A percentile compares a stretch with the other conserved stretches of the same genome.
phyloP scores from a whole-genome alignment of 768 basidiomycete genomes.

The Suillus fuscotomentosus region DNA sequence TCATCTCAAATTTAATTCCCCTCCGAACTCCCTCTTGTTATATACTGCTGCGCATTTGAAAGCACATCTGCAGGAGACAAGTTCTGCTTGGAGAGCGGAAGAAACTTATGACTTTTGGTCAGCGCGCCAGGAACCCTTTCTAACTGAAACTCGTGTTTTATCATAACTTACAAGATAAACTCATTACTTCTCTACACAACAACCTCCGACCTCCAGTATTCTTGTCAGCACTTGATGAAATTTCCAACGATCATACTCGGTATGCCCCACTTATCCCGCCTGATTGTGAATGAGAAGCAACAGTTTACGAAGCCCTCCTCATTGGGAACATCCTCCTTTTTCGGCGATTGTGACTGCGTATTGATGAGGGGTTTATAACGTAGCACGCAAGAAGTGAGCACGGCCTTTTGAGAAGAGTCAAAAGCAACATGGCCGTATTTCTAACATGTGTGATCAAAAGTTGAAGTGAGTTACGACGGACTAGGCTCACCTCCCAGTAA shows the following conservation, averaged over 20 bases:
- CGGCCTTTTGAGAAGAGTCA: constrained; percentile 89
- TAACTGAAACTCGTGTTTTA: background rate
- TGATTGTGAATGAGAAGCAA: constrained; percentile 89
- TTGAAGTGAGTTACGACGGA: background rate
- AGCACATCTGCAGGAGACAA: background rate
- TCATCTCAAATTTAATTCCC: background rate
- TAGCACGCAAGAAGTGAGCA: constrained; percentile 87
- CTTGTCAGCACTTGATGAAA: constrained; percentile 67
- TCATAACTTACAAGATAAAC: constrained; percentile 1
- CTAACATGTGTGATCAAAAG: constrained; percentile 35
- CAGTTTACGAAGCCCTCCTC: constrained; percentile 83
- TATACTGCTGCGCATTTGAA: background rate
- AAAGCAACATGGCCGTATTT: constrained; percentile 96
- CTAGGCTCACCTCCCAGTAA: constrained; percentile 85
- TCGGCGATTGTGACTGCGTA: constrained; percentile 29
- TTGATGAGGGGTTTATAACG: constrained; percentile 72
- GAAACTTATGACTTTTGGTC: background rate
- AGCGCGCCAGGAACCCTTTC: background rate
- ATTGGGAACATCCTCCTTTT: constrained; percentile 32
- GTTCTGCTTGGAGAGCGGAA: background rate
- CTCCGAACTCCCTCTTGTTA: background rate
- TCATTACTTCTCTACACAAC: constrained; percentile 2
- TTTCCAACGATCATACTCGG: constrained; percentile 91
- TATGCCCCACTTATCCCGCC: constrained; percentile 82
- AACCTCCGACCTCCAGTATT: background rate